phyloP scores from a whole-genome alignment of 2,329 filamentous ascomycete species.

The Delphinella strobiligena region DNA sequence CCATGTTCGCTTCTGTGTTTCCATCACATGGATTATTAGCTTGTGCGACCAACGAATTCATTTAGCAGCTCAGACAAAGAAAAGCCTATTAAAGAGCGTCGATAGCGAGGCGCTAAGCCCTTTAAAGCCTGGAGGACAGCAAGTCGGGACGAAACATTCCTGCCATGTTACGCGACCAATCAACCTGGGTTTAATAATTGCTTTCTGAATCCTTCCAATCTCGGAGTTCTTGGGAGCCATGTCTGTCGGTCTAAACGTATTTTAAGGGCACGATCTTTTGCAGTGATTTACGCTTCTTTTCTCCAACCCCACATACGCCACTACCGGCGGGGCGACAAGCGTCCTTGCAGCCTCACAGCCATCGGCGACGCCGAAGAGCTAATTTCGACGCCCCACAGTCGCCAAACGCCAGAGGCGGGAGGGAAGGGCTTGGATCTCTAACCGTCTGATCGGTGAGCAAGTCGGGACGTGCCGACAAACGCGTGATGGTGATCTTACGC shows the following conservation, averaged over 20 bases:
- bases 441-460: background rate
- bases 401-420: background rate
- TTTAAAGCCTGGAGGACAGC: background rate
- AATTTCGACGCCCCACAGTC: background rate
- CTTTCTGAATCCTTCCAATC: background rate
- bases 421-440: background rate
- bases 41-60: background rate
- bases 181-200: background rate
- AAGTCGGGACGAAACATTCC: background rate
- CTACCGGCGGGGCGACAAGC: background rate
- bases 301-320: background rate
- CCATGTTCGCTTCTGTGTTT: too few relatives aligned
- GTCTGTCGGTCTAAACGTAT: background rate
- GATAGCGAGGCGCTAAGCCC: background rate
- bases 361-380: conserved; percentile 5
- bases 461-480: background rate
- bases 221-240: too few relatives aligned
- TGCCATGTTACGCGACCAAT: background rate
- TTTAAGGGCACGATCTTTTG: too few relatives aligned
- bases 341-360: background rate
- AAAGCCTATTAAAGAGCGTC: background rate
- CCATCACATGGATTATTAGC: background rate
- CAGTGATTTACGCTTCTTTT: too few relatives aligned
- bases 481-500: background rate
- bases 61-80: background rate